Base-by-base conservation (phyloP, 2,329 filamentous ascomycete species). In the Dryadomyces quercivorus region DNA sequence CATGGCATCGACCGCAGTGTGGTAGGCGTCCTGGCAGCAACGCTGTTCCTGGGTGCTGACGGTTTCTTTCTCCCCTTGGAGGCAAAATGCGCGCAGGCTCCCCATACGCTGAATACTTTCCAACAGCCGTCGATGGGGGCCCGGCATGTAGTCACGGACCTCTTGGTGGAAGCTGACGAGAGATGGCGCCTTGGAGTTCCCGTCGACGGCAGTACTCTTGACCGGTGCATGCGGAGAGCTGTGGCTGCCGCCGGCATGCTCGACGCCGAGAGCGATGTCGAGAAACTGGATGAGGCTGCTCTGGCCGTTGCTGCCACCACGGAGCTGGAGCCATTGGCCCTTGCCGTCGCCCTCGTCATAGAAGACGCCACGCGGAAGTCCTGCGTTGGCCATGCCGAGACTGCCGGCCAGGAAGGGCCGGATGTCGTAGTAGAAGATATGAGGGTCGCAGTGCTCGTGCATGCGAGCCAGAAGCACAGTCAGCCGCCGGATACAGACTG, bases 221-320 rank as follows among this genome's bases (percentile, higher is more conserved):
- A 4, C 16, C 4, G 26, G 10, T 16, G 10, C 34, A 16, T 53
- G 50, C 22, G 45, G 18, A 18, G 52, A 47, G 40, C 61, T 61
- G 56, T 67, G 68, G 1, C 71, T 72, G 50, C 69, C 68, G 2
- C 70, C 68, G 1, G 63, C 64, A 69, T 97, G 92, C 63, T 94
- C 84, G 15, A 97, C 77, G 2, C 89, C 88, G 0, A 97, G 76
- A 0, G 90, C 80, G 15, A 94, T 78, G 65, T 97, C 92, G 67
- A 95, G 89, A 71, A 95, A 93, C 63, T 96, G 90, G 56, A 97
- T 90, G 45, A 95, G 74, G 0, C 88, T 94, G 67, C 86, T 92
- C 68, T 97, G 92, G 0, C 91, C 92, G 63, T 96, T 96, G 66
- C 88, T 94, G 5, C 92, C 92, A 18, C 92, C 92, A n/a, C 87